Evolutionary conservation across 139 green algal genomes (phyloP).

Genomic region (Coelastrella sp.): DNA sequence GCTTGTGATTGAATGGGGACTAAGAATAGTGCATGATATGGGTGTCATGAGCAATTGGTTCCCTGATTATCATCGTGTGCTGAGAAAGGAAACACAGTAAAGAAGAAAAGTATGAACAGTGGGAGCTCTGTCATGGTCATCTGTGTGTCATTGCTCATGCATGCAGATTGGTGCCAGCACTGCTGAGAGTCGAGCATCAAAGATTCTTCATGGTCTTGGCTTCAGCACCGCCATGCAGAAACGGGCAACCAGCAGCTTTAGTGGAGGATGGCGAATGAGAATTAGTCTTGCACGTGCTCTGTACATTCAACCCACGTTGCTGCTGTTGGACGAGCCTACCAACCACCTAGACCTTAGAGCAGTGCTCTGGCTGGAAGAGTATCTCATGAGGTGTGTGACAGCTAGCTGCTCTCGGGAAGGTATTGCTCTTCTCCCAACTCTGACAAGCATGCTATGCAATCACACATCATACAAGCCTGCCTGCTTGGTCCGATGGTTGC

Average conservation of each 20-base stretch:
- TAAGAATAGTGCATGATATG: no score
- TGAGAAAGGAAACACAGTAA: no score
- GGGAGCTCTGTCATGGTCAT: no score
- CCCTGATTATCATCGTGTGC: no score
- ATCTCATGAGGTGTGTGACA: conserved; percentile 65
- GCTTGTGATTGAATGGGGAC: no score
- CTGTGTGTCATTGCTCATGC: neutral
- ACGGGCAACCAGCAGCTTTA: conserved; percentile 79
- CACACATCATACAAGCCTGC: no score
- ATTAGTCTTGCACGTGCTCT: conserved; percentile 98
- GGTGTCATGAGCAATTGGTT: no score
- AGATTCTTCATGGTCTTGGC: conserved; percentile 98
- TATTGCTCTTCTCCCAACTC: neutral
- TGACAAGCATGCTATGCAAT: no score
- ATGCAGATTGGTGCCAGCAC: conserved; percentile 77
- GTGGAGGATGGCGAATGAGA: conserved; percentile 97
- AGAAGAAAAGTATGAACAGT: no score
- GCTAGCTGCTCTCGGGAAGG: no score
- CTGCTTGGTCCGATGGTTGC: no score
- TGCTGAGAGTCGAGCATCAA: conserved; percentile 93
- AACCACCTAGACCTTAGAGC: conserved; percentile 98
- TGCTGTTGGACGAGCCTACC: conserved; percentile 99
- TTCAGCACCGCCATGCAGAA: conserved; percentile 94
- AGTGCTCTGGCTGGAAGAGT: conserved; percentile 94
- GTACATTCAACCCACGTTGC: conserved; percentile 98